These are phyloP conservation scores for Gymnopus androsaceus DNA, from an alignment of 1,284 basidiomycete species.

Conservation along the genomic window DNA sequence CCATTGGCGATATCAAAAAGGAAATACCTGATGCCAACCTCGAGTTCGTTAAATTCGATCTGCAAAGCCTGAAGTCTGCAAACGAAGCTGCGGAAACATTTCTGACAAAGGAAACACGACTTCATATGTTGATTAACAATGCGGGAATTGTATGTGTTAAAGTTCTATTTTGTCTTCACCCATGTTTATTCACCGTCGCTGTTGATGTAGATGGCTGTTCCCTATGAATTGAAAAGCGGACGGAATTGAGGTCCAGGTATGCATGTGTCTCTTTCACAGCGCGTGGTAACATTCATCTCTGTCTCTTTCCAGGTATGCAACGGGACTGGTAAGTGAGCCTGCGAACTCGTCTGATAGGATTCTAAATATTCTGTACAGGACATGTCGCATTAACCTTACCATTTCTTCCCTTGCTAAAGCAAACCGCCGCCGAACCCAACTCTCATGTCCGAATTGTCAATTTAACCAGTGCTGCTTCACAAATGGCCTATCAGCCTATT, in stretches of 20 bases:
- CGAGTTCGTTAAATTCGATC: slow-evolving; percentile 48
- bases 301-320: no score
- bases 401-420: slow-evolving; percentile 14
- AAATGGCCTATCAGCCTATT: not conserved
- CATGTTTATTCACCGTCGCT: no score
- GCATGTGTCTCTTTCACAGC: not conserved
- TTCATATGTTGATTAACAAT: slow-evolving; percentile 61
- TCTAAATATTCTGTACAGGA: no score
- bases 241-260: slow-evolving; percentile 8
- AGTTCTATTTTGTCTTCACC: not conserved
- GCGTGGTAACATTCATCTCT: no score
- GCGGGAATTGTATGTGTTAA: slow-evolving; percentile 40
- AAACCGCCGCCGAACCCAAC: slow-evolving; percentile 3
- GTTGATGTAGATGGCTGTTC: slow-evolving; percentile 8
- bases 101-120: slow-evolving; percentile 43
- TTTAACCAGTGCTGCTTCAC: not conserved
- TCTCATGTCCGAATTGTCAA: slow-evolving; percentile 17
- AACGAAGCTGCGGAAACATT: slow-evolving; percentile 48
- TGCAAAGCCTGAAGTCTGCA: slow-evolving; percentile 42
- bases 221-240: not conserved
- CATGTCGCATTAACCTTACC: slow-evolving; percentile 14
- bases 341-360: no score
- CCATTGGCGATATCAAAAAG: slow-evolving; percentile 34
- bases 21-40: slow-evolving; percentile 42
- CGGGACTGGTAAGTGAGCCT: no score